These are phyloP conservation scores for Pseudopithomyces chartarum DNA, from an alignment of 2,329 filamentous ascomycete genomes.

Conservation along the genomic window DNA sequence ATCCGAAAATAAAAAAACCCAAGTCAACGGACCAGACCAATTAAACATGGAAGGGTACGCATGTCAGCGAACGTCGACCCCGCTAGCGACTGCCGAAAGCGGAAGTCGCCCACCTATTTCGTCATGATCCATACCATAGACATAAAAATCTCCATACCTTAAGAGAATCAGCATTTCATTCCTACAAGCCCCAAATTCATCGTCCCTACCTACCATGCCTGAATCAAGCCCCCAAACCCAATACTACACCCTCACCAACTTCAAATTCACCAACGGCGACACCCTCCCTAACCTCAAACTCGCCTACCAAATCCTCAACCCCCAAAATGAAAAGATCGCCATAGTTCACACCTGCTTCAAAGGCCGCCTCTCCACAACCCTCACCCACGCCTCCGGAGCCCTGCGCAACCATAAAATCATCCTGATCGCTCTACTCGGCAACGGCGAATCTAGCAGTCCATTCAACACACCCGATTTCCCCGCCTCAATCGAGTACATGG, in stretches of 20 bases:
- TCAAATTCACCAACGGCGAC: neutral
- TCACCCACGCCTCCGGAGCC: slow-evolving; percentile 52
- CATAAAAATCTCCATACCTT: too few species aligned
- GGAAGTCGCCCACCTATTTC: neutral
- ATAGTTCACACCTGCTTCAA: slow-evolving; percentile 62
- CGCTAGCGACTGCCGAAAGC: neutral
- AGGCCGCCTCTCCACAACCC: slow-evolving; percentile 56
- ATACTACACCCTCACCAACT: slow-evolving; percentile 1
- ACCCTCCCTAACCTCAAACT: neutral
- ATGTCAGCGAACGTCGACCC: neutral
- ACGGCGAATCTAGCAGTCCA: slow-evolving; percentile 60
- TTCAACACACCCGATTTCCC: slow-evolving; percentile 57
- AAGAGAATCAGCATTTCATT: neutral
- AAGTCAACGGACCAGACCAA: too few species aligned
- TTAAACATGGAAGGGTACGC: too few species aligned
- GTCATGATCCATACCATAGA: neutral
- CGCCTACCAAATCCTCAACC: slow-evolving; percentile 32
- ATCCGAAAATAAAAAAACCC: too few species aligned
- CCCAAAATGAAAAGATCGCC: slow-evolving; percentile 26
- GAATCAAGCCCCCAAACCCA: neutral
- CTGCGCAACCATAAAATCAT: slow-evolving; percentile 57
- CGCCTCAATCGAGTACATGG: slow-evolving; percentile 50
- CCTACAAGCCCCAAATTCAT: neutral
- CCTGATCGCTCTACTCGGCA: slow-evolving; percentile 58
- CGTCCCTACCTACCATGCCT: neutral